Evolutionary conservation across 2,329 filamentous ascomycete genomes (phyloP).

Genomic region (Pleomassaria siparia): DNA sequence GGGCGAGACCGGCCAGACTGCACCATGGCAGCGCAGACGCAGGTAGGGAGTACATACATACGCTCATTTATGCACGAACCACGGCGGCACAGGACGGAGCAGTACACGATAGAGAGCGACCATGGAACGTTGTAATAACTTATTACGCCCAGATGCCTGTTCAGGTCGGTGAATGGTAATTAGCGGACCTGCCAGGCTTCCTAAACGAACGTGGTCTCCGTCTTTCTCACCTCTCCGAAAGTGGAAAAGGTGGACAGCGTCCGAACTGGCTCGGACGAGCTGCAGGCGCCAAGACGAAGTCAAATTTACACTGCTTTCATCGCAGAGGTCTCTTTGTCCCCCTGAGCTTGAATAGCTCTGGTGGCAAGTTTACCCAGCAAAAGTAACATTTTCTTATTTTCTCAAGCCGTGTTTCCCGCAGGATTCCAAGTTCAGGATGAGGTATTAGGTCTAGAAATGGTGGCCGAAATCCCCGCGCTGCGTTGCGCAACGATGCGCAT

Average conservation of each 20-base stretch:
- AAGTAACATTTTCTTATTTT: neutral
- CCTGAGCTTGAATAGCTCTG: neutral
- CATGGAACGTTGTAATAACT: slow-evolving; percentile 15
- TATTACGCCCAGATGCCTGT: slow-evolving; percentile 14
- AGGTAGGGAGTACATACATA: too few relatives aligned
- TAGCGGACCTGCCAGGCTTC: slow-evolving; percentile 18
- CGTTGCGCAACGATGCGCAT: neutral
- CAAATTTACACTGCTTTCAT: neutral
- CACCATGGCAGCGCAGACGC: slow-evolving; percentile 3
- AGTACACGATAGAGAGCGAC: neutral
- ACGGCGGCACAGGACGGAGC: neutral
- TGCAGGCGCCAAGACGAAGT: slow-evolving; percentile 12
- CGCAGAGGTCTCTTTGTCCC: neutral
- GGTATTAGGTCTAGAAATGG: neutral
- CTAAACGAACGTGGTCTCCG: slow-evolving; percentile 6
- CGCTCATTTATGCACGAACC: neutral
- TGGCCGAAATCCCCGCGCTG: neutral
- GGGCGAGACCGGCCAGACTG: neutral
- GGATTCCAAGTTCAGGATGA: neutral
- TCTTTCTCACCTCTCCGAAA: neutral
- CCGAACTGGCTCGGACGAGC: slow-evolving; percentile 20
- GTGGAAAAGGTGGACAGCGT: slow-evolving; percentile 14
- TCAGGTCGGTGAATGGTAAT: slow-evolving; percentile 13
- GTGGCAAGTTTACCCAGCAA: slow-evolving; percentile 1
- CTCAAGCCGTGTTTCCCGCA: neutral